phyloP scores from a whole-genome alignment of 1,284 basidiomycete species.

The Cutaneotrichosporon spelunceum region DNA sequence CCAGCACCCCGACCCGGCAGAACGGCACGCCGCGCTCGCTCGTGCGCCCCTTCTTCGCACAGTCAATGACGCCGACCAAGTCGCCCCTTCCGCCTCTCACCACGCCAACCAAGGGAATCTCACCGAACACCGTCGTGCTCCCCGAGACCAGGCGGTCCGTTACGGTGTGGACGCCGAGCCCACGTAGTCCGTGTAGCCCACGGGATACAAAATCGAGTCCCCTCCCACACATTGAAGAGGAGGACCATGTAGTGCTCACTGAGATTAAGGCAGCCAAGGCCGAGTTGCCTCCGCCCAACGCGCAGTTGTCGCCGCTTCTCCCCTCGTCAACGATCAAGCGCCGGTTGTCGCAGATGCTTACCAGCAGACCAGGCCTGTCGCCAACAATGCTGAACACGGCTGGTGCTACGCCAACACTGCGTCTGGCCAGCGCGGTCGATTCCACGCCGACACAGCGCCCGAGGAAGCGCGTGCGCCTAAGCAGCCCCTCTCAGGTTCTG shows the following conservation, averaged over 20 bases:
- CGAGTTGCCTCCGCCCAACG: constrained; percentile 9
- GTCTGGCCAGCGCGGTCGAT: background rate
- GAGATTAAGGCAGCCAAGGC: constrained; percentile 3
- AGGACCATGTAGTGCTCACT: constrained; percentile 1
- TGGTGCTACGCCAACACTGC: background rate
- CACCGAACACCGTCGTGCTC: constrained; percentile 34
- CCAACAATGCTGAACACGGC: background rate
- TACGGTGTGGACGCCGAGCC: constrained; percentile 26
- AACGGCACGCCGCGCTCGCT: constrained; percentile 36
- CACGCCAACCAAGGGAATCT: constrained; percentile 20
- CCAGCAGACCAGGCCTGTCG: background rate
- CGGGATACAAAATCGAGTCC: background rate
- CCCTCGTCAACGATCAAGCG: background rate
- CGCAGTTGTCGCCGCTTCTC: constrained; percentile 6
- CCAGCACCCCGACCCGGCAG: constrained; percentile 31
- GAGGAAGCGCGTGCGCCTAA: constrained; percentile 21
- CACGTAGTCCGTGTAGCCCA: too few relatives aligned
- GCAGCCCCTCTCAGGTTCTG: constrained; percentile 6
- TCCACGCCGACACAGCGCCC: constrained; percentile 1
- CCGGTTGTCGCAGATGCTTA: background rate
- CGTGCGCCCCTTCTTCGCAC: constrained; percentile 42
- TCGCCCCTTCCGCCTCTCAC: constrained; percentile 18
- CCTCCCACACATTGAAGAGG: background rate
- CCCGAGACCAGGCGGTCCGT: constrained; percentile 29
- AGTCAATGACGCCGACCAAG: too few relatives aligned